phyloP scores from a whole-genome alignment of 768 basidiomycete species.

The Dentipellis sp. region DNA sequence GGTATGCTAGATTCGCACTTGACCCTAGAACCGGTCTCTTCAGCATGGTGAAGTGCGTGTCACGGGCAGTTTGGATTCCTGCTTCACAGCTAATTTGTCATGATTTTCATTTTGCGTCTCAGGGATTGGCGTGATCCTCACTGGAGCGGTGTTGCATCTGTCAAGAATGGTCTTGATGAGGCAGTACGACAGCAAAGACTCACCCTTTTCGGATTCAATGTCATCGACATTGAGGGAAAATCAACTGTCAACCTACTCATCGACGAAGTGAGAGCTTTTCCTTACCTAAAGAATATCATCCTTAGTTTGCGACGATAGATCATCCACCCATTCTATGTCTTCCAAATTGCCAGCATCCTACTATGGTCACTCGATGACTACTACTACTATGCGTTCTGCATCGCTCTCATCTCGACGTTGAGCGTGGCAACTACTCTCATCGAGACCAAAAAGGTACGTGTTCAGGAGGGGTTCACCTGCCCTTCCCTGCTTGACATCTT shows the following conservation, averaged over 20 bases:
- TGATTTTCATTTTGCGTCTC: background rate
- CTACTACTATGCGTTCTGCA: slow-evolving; percentile 96
- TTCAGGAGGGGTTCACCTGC: background rate
- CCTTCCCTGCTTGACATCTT: background rate
- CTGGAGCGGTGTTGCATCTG: slow-evolving; percentile 53
- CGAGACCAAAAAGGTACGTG: slow-evolving; percentile 81
- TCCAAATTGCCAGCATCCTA: slow-evolving; percentile 91
- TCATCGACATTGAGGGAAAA: slow-evolving; percentile 87
- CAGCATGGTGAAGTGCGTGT: slow-evolving; percentile 61
- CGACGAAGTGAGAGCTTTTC: slow-evolving; percentile 63
- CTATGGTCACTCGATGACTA: slow-evolving; percentile 96
- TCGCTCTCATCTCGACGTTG: slow-evolving; percentile 79
- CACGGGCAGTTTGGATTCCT: background rate
- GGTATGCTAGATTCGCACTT: slow-evolving; percentile 84
- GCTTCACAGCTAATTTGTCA: background rate
- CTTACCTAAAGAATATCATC: background rate
- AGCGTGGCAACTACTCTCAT: slow-evolving; percentile 82
- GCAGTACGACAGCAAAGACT: slow-evolving; percentile 52
- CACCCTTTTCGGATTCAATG: slow-evolving; percentile 73
- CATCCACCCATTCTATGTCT: slow-evolving; percentile 97
- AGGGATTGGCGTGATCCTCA: slow-evolving; percentile 88
- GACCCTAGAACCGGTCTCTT: slow-evolving; percentile 82
- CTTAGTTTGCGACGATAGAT: slow-evolving; percentile 37
- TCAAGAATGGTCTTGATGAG: slow-evolving; percentile 56
- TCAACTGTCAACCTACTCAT: slow-evolving; percentile 67